Percentiles rank a stretch among this genome's conserved stretches.
Conservation (phyloP, 225 moss, liverwort and hornwort genomes). For the Rhytidiadelphus loreus region DNA sequence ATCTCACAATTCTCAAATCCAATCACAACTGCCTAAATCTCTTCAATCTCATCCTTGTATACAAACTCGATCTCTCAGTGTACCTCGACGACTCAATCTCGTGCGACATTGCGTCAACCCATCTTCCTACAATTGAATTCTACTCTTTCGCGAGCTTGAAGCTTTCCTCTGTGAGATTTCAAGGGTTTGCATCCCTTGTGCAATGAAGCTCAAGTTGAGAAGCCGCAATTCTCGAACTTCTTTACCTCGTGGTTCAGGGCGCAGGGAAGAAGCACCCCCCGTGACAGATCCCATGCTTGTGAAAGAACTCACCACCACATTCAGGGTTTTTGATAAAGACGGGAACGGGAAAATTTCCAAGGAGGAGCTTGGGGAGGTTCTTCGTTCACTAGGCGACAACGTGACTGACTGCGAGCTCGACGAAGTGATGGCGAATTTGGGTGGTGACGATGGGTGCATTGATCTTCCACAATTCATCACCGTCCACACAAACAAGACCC, state of each 20-base stretch:
- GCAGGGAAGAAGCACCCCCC: not conserved
- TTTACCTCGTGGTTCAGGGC: not conserved
- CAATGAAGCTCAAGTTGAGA: constrained; percentile 6
- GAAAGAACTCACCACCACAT: constrained; percentile 9
- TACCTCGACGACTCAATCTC: not conserved
- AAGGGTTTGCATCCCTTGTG: not conserved
- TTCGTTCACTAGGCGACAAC: not conserved
- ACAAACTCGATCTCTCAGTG: not conserved
- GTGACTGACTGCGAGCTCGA: constrained; percentile 4
- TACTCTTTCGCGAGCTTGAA: not conserved
- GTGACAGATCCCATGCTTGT: not conserved
- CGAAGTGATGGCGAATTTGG: not conserved
- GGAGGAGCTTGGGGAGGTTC: constrained; percentile 6
- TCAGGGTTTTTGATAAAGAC: constrained; percentile 16
- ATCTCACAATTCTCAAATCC: not conserved
- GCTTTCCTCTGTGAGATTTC: not conserved
- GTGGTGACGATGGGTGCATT: constrained; percentile 4
- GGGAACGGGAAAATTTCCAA: constrained; percentile 6
- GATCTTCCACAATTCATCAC: constrained; percentile 14
- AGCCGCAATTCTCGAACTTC: constrained; percentile 1
- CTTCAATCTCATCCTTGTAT: not conserved
- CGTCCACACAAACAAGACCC: not conserved
- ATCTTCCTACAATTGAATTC: too few species aligned
- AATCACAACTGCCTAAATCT: not conserved
- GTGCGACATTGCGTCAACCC: not conserved